Conservation (phyloP, 441 rosid species). For the Aleurites moluccanus region DNA sequence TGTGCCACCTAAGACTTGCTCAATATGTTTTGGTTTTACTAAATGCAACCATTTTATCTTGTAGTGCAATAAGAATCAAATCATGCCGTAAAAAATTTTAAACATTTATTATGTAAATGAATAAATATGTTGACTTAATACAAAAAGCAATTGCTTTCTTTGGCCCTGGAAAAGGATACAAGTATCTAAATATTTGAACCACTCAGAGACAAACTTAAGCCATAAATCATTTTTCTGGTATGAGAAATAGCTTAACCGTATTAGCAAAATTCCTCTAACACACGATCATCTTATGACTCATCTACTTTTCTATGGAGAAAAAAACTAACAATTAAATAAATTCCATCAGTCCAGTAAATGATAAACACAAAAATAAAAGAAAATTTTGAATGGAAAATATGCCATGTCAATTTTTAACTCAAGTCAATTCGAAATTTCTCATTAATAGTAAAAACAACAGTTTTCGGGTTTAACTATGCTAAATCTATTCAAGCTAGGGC, state of each 20-base stretch:
- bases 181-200: not conserved
- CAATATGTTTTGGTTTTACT: not conserved
- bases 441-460: too few species aligned
- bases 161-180: not conserved
- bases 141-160: not conserved
- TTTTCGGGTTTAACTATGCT: too few species aligned
- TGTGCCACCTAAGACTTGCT: too few species aligned
- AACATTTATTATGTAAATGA: not conserved
- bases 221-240: not conserved
- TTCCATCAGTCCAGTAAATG: not conserved
- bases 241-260: not conserved
- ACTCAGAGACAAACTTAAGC: not conserved
- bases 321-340: not conserved
- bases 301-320: not conserved
- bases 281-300: not conserved
- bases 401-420: too few species aligned
- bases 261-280: not conserved
- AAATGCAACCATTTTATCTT: not conserved
- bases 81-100: not conserved
- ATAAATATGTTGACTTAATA: not conserved
- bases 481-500: too few species aligned
- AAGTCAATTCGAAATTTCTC: too few species aligned
- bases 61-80: not conserved
- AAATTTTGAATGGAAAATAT: too few species aligned
- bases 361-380: not conserved